Conservation (phyloP, 345 rosid species). For the Salix udensis region DNA sequence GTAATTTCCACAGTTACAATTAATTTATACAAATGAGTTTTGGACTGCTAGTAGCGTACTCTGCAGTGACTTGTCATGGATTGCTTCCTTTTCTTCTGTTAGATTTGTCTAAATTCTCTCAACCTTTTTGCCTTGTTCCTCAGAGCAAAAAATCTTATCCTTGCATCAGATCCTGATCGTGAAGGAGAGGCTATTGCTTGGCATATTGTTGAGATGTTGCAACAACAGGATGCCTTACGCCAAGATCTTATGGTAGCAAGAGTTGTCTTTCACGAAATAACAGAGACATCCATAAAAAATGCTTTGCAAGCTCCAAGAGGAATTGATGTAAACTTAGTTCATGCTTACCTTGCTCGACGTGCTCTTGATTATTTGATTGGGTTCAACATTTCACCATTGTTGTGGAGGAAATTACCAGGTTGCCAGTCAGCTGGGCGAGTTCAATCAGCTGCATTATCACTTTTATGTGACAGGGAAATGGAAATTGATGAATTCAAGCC, state of each 20-base stretch:
- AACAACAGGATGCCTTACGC: slow-evolving; percentile 82
- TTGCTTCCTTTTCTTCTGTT: slow-evolving; percentile 5
- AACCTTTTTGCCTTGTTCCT: slow-evolving; percentile 38
- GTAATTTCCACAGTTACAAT: background rate
- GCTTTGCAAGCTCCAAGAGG: slow-evolving; percentile 82
- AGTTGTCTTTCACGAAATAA: slow-evolving; percentile 93
- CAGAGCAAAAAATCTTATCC: slow-evolving; percentile 95
- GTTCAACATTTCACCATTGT: slow-evolving; percentile 84
- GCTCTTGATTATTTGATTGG: slow-evolving; percentile 98
- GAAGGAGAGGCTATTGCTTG: slow-evolving; percentile 99
- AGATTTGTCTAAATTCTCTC: slow-evolving; percentile 29
- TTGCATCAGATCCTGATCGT: slow-evolving; percentile 99
- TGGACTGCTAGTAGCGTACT: slow-evolving; percentile 1
- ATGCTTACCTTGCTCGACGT: slow-evolving; percentile 91
- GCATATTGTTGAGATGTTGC: slow-evolving; percentile 98
- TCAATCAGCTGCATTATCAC: slow-evolving; percentile 94
- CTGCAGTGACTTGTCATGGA: slow-evolving; percentile 4
- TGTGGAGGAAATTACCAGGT: slow-evolving; percentile 97
- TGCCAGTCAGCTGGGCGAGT: slow-evolving; percentile 98
- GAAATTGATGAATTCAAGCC: slow-evolving; percentile 85
- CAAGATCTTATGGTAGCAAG: slow-evolving; percentile 70
- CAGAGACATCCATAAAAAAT: slow-evolving; percentile 78
- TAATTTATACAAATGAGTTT: background rate
- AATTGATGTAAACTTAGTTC: slow-evolving; percentile 77
- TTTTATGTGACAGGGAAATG: slow-evolving; percentile 84